Evolutionary conservation across 345 rosid genomes (phyloP), one percentile per base, ranked within the genome.

Genomic region (Nephelium lappaceum): DNA sequence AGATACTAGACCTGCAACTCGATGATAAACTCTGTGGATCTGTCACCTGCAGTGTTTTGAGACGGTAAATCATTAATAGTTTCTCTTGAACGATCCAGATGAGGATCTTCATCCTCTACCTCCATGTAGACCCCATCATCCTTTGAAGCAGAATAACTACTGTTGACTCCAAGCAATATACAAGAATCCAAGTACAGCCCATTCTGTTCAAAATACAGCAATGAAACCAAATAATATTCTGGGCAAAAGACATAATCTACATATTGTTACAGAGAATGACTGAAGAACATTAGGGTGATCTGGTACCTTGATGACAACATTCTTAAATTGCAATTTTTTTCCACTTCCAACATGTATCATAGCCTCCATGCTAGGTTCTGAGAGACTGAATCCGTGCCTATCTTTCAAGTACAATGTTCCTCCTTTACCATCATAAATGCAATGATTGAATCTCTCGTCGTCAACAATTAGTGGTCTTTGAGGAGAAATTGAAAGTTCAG

Each of bases 111-210:
- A 82, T 83, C 81, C 77, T 81, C 90, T 71, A 78, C 89, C 84
- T 92, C 92, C 78, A 91, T 67, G 72, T 69, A 80, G 76, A 96
- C 97, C 63, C 81, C 85, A 83, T 96, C 97, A 82, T 87, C 91
- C 85, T 71, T 82, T 5, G 84, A 86, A 70, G 89, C 93, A 78
- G 90, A 88, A 83, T 96, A 96, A 77, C 97, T 79, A 86, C 98
- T 94, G 80, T 82, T 77, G 78, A 93, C 85, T 85, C 97, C 97
- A 82, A 96, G 87, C 55, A 82, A 85, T 80, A 96, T 85, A 82
- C 97, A 94, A 57, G 99, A 96, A 88, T 94, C 99, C 87, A 96
- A 86, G 83, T 77, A 89, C 78, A 87, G 87, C 74, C 98, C 98
- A 75, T 91, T 91, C 99, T 96, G 85, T 80, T 83, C 38, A 71